phyloP scores from a whole-genome alignment of 2,329 filamentous ascomycete species.

The Penicillium paneum region DNA sequence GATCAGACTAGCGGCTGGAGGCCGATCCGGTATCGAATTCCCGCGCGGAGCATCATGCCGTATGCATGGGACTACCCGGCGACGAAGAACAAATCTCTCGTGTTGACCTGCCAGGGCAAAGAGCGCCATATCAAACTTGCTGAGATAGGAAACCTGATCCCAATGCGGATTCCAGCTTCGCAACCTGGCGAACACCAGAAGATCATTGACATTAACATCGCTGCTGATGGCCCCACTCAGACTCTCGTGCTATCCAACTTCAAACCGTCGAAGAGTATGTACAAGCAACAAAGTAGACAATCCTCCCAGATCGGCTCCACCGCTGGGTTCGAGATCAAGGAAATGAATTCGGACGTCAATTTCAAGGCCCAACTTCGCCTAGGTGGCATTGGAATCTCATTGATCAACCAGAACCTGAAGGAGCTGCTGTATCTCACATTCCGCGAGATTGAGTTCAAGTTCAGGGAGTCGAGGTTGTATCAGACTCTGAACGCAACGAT shows the following conservation, averaged over 20 bases:
- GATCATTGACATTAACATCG: constrained; percentile 94
- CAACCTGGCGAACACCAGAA: constrained; percentile 65
- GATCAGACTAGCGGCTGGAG: constrained; percentile 81
- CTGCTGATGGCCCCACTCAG: constrained; percentile 91
- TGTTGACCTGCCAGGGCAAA: constrained; percentile 73
- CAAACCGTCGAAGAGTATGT: constrained; percentile 87
- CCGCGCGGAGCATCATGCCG: constrained; percentile 95
- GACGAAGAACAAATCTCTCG: constrained; percentile 90
- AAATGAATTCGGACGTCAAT: constrained; percentile 79
- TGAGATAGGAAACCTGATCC: constrained; percentile 93
- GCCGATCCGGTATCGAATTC: constrained; percentile 86
- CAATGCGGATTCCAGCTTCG: constrained; percentile 77
- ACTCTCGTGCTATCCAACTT: constrained; percentile 93
- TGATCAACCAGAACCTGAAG: constrained; percentile 87
- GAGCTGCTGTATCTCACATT: constrained; percentile 93
- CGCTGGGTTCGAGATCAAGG: constrained; percentile 88
- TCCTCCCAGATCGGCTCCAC: constrained; percentile 58
- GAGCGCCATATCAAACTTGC: constrained; percentile 91
- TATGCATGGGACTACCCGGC: constrained; percentile 99
- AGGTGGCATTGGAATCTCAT: constrained; percentile 85
- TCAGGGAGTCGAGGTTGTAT: constrained; percentile 87
- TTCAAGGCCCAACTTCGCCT: constrained; percentile 87
- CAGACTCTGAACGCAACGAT: constrained; percentile 87
- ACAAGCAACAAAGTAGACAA: constrained; percentile 61
- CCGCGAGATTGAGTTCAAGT: constrained; percentile 84